Conservation (phyloP, 257 asterid genomes). For the Lithospermum erythrorhizon region DNA sequence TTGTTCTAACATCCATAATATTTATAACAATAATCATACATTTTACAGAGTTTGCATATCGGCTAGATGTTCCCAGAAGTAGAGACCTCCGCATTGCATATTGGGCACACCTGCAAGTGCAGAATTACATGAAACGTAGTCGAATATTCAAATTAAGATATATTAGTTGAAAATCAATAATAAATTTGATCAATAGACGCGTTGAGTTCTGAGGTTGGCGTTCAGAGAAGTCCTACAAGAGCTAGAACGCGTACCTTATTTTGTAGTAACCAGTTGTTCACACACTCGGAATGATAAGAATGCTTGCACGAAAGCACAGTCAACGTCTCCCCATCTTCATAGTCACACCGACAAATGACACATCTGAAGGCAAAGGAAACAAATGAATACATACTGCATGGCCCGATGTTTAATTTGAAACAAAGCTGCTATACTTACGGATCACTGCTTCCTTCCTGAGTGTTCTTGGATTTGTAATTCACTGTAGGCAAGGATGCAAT, state of each 20-base stretch:
- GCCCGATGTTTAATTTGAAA: not conserved
- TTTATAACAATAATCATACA: not conserved
- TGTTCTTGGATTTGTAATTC: slow-evolving; percentile 48
- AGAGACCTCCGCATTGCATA: slow-evolving; percentile 81
- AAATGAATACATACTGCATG: slow-evolving; percentile 4
- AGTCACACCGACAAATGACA: slow-evolving; percentile 86
- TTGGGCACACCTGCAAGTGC: slow-evolving; percentile 74
- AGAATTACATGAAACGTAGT: not conserved
- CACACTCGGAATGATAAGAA: slow-evolving; percentile 72
- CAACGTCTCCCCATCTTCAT: slow-evolving; percentile 73
- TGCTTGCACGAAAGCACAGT: slow-evolving; percentile 83
- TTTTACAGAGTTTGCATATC: not conserved
- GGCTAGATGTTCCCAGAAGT: slow-evolving; percentile 50
- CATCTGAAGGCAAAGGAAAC: slow-evolving; percentile 45
- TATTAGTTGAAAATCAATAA: slow-evolving; percentile 1
- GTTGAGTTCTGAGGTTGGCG: not conserved
- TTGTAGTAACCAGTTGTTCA: slow-evolving; percentile 70
- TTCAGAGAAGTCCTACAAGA: slow-evolving; percentile 1
- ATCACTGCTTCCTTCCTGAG: slow-evolving; percentile 52
- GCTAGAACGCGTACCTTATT: slow-evolving; percentile 50
- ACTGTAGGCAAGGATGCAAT: slow-evolving; percentile 74
- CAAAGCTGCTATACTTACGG: slow-evolving; percentile 43
- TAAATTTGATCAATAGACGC: not conserved
- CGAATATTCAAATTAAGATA: not conserved
- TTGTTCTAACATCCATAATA: not conserved